Percentiles rank a stretch among this genome's conserved stretches.
Conservation (phyloP, 495 filamentous ascomycete genomes). For the Parathielavia hyrcaniae region DNA sequence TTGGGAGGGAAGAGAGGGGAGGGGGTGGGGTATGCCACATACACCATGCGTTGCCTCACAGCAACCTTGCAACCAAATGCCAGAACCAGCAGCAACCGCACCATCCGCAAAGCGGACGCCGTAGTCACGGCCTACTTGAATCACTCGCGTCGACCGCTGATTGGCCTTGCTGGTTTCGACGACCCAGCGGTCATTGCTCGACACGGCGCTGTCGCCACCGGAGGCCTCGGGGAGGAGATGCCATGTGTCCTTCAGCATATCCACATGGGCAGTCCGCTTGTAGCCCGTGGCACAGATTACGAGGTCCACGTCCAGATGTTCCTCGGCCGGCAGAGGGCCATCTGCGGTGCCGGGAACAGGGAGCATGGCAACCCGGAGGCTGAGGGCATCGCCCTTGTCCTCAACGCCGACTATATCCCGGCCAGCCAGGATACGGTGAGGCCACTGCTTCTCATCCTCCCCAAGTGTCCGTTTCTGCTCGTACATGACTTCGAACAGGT, state of each 20-base stretch:
- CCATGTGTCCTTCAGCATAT: slow-evolving; percentile 61
- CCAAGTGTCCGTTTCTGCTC: slow-evolving; percentile 65
- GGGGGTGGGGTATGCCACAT: no score
- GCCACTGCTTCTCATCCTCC: slow-evolving; percentile 65
- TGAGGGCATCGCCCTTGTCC: slow-evolving; percentile 36
- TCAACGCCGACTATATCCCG: slow-evolving; percentile 57
- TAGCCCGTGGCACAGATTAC: slow-evolving; percentile 89
- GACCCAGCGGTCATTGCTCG: slow-evolving; percentile 27
- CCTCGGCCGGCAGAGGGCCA: slow-evolving; percentile 35
- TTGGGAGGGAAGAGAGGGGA: background rate
- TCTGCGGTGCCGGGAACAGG: slow-evolving; percentile 31
- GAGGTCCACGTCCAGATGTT: slow-evolving; percentile 66
- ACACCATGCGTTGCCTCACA: slow-evolving; percentile 89
- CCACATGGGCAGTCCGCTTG: slow-evolving; percentile 66
- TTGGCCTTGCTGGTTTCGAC: slow-evolving; percentile 26
- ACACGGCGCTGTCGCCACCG: background rate
- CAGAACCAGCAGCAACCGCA: slow-evolving; percentile 59
- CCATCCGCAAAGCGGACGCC: slow-evolving; percentile 58
- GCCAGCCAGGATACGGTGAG: slow-evolving; percentile 66
- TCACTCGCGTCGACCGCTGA: slow-evolving; percentile 19
- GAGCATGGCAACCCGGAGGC: slow-evolving; percentile 39
- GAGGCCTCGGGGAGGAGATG: slow-evolving; percentile 52
- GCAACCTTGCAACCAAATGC: slow-evolving; percentile 92
- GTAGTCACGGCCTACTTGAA: slow-evolving; percentile 59
- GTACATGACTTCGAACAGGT: slow-evolving; percentile 79